Evolutionary conservation across 2,329 filamentous ascomycete species (phyloP), one percentile per base, ranked within the genome.

Genomic region (Helotiales sp.): DNA sequence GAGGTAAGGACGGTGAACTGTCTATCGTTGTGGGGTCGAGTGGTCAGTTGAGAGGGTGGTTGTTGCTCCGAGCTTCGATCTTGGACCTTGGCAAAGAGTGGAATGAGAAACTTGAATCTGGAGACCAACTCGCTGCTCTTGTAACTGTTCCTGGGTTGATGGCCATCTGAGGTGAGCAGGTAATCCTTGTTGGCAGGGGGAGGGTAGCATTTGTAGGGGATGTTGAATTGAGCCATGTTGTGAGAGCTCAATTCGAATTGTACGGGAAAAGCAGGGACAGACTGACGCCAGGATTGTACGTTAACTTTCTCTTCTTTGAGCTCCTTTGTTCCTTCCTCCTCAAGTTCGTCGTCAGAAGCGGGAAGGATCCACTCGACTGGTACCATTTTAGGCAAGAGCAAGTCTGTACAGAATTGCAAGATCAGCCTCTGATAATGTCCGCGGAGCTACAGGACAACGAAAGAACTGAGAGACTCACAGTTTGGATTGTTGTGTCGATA

Each of bases 121-220:
- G 12, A 24, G 36, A 40, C 17, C 5, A 40, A n/a, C n/a, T n/a
- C n/a, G n/a, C n/a, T 40, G n/a, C 17, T 40, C 19, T 33, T 34
- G 34, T 51, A 31, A 5, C 33, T 34, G 24, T 54, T 50, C 15
- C 52, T 55, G 10, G 57, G 62, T 36, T 60, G 40, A 4, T 55
- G 55, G 22, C 54, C 55, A 25, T 58, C 55, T 7, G 54, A 54
- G 29, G 54, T 61, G 46, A 62, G 53, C 8, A 51, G 30, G 51
- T 64, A 64, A 25, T 48, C 34, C 25, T 40, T 27, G 22, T 60
- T 62, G 13, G 49, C 44, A 6, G 54, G 47, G 17, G 62, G 62
- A 19, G 62, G 59, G 17, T 13, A 44, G 22, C 19, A 25, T 15
- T 25, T 44, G 22, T 44, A 44, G 5, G 40, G 36, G 17, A 15